Evolutionary conservation across 2,329 filamentous ascomycete genomes (phyloP), one percentile per base, ranked within the genome.

Genomic region (Lachnellula subtilissima): DNA sequence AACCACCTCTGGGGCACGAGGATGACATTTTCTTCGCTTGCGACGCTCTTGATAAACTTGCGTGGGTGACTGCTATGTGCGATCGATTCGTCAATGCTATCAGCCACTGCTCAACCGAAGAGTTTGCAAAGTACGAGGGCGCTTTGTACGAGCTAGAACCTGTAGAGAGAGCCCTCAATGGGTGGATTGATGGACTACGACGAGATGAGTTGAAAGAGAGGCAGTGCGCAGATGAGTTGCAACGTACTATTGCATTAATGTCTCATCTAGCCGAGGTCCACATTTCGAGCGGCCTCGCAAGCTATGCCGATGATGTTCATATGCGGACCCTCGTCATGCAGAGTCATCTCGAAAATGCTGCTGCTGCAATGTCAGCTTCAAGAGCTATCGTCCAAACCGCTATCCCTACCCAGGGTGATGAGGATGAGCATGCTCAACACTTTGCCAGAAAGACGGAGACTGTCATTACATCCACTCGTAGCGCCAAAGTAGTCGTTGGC

Each of bases 121-220:
- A 90, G 56, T 97, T 97, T 70, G 80, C 82, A 47, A 84, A 78
- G 61, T 94, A 91, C 64, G 87, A 91, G 65, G 86, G 87, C 43
- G 89, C 91, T 2, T 73, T 94, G 56, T 89, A 91, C 64, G 94
- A 97, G 71, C 78, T 97, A 50, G 90, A 96, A 69, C 91, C 92
- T 0, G 90, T 97, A 11, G 94, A 99, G 74, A 83, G 91, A 55
- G 89, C 89, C 0, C 74, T 97, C 50, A 96, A 96, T 67, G 82
- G 82, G 54, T 96, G 91, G 84, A 89, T 97, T 55, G 92, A 97
- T 61, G 84, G 84, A 5, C 71, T 97, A 53, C 86, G 91, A 61
- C 85, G 85, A 52, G 91, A 96, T 64, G 91, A 96, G 54, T 75
- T 97, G 49, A 91, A 91, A 72, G 88, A 93, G 73, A 84, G 87